Evolutionary conservation across 345 rosid genomes (phyloP).

Genomic region (Eucalyptus fibrosa): DNA sequence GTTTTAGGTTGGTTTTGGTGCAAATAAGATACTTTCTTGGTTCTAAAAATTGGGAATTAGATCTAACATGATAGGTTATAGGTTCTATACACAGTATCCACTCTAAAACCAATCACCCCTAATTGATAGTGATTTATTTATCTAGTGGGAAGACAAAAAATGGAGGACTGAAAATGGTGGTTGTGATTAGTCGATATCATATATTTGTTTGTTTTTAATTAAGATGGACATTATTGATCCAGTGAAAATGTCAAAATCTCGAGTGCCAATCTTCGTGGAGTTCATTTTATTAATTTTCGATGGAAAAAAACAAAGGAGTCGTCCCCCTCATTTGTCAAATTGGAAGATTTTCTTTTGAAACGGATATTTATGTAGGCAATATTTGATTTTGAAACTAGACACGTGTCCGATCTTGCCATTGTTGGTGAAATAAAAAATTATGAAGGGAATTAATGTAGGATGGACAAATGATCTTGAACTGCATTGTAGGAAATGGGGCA

Average conservation of each 20-base stretch:
- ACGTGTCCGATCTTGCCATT: neutral
- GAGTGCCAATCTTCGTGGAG: neutral
- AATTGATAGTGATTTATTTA: neutral
- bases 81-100: no score
- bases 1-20: no score
- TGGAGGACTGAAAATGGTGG: neutral
- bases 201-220: neutral
- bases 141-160: neutral
- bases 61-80: neutral
- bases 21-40: no score
- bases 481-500: neutral
- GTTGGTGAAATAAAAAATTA: neutral
- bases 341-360: neutral
- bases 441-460: neutral
- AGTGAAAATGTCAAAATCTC: neutral
- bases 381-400: neutral
- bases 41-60: no score
- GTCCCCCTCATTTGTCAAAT: neutral
- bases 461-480: neutral
- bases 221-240: neutral
- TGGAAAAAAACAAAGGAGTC: neutral
- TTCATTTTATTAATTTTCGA: neutral
- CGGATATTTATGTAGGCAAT: neutral
- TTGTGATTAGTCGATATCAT: neutral
- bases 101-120: accelerated